Percentiles rank a stretch among this genome's conserved stretches.
Conservation (phyloP, 208 protist species). For the Crithidia brevicula region DNA sequence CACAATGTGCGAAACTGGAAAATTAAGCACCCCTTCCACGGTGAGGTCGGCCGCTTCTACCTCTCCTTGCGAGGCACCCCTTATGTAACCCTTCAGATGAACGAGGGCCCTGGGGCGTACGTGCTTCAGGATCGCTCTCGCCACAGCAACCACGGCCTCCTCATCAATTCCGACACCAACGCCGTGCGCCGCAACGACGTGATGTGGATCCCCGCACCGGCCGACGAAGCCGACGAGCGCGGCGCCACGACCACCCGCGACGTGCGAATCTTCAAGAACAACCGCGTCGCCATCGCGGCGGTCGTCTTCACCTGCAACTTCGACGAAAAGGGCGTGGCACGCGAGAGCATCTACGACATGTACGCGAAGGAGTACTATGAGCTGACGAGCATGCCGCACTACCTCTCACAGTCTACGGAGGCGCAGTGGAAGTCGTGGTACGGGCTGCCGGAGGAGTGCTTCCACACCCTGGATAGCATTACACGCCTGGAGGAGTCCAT, state of each 20-base stretch:
- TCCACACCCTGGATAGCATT: slow-evolving; percentile 60
- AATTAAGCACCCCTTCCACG: slow-evolving; percentile 60
- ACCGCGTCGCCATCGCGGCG: slow-evolving; percentile 78
- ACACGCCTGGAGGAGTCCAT: slow-evolving; percentile 82
- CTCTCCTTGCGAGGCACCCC: slow-evolving; percentile 69
- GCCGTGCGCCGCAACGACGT: slow-evolving; percentile 76
- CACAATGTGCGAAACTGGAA: slow-evolving; percentile 91
- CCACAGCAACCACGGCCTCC: slow-evolving; percentile 76
- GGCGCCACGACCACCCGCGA: slow-evolving; percentile 36
- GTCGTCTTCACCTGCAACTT: slow-evolving; percentile 86
- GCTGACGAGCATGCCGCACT: slow-evolving; percentile 44
- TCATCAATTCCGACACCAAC: slow-evolving; percentile 65
- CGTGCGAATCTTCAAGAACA: slow-evolving; percentile 80
- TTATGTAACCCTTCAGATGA: slow-evolving; percentile 78
- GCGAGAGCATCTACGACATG: slow-evolving; percentile 76
- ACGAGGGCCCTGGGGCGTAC: slow-evolving; percentile 84
- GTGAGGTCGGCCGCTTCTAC: slow-evolving; percentile 78
- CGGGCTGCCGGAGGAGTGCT: slow-evolving; percentile 66
- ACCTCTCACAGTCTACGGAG: slow-evolving; percentile 44
- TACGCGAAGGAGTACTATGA: slow-evolving; percentile 32
- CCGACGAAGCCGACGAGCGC: slow-evolving; percentile 30
- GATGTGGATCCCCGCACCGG: slow-evolving; percentile 69
- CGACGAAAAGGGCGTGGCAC: slow-evolving; percentile 48
- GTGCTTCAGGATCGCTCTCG: slow-evolving; percentile 77
- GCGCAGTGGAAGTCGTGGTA: slow-evolving; percentile 78